Evolutionary conservation across 2,329 filamentous ascomycete species (phyloP), one percentile per base, ranked within the genome.

Genomic region (Fonsecaea nubica): DNA sequence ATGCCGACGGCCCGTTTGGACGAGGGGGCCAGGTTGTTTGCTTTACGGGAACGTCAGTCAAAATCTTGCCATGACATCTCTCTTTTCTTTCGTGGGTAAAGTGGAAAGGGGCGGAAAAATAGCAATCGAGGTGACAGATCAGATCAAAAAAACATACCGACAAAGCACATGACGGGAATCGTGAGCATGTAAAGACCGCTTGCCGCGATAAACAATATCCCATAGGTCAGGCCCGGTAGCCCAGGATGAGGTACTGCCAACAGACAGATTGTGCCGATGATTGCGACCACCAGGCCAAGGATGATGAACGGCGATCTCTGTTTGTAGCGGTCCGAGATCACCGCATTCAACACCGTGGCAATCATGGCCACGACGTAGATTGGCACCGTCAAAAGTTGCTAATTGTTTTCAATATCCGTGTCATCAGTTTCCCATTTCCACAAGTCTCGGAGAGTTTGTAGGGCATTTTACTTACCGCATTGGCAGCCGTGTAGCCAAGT

Each of bases 1-100:
- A 90, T 89, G 2, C 87, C 88, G 0, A 84, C 84, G 8, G 84
- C 84, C 9, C 88, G 81, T 68, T 83, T 83, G 59, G 79, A 80
- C 4, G 87, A 82, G 0, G 87, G 87, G 1, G 81, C 82, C 0
- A 87, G 82, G 64, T 88, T 87, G 64, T 84, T 85, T 1, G 83
- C 82, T 36, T 32, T 32, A 32, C 4, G 30, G 30, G 30, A 32
- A 32, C 3, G 6, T 32, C 6, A 32, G 30, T 32, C 30, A 32
- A 6, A 6, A 32, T 32, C 84, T 0, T 81, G 79, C 55, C 82
- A 79, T 3, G 79, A 76, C 25, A 25, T 32, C 30, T 32, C 30
- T 32, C 30, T 32, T 32, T 32, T 4, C 30, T 32, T 32, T 32
- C 30, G 30, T 32, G 30, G 30, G 2, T 32, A 32, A 6, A 1